A percentile compares a stretch with the other conserved stretches of the same genome.
Conservation (phyloP, 495 filamentous ascomycete species). For the Sordaria brevicollis region DNA sequence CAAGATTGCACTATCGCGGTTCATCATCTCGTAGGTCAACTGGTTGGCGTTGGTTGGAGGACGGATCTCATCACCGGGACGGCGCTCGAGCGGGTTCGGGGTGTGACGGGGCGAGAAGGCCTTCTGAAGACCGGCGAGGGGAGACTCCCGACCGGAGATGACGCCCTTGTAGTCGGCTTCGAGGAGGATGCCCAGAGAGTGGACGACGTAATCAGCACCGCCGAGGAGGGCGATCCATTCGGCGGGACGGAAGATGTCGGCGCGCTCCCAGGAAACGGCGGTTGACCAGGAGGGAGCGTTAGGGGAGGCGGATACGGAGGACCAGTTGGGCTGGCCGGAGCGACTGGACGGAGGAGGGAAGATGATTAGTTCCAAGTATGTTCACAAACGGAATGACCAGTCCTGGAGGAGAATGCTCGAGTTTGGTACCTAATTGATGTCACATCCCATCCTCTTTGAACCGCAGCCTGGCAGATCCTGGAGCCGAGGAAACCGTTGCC, state of each 20-base stretch:
- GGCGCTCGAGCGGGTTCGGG: slow-evolving; percentile 52
- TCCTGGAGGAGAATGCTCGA: no score
- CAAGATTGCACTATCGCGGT: slow-evolving; percentile 73
- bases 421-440: slow-evolving; percentile 66
- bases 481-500: slow-evolving; percentile 94
- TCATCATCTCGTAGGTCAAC: slow-evolving; percentile 96
- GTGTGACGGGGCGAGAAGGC: slow-evolving; percentile 61
- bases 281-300: slow-evolving; percentile 70
- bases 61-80: slow-evolving; percentile 37
- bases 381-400: not conserved
- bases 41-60: slow-evolving; percentile 41
- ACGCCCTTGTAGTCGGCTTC: slow-evolving; percentile 98
- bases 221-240: slow-evolving; percentile 64
- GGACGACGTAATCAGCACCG: slow-evolving; percentile 73
- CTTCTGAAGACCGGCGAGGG: slow-evolving; percentile 59
- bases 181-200: slow-evolving; percentile 90
- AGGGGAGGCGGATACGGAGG: slow-evolving; percentile 59
- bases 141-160: slow-evolving; percentile 66
- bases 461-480: slow-evolving; percentile 82
- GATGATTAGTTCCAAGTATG: not conserved
- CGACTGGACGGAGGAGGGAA: slow-evolving; percentile 42
- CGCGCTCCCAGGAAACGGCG: slow-evolving; percentile 75
- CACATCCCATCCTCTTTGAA: slow-evolving; percentile 74
- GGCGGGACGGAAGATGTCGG: slow-evolving; percentile 71
- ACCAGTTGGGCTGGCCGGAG: slow-evolving; percentile 81